phyloP scores from a whole-genome alignment of 2,329 filamentous ascomycete genomes.

The Penicillium sp. region DNA sequence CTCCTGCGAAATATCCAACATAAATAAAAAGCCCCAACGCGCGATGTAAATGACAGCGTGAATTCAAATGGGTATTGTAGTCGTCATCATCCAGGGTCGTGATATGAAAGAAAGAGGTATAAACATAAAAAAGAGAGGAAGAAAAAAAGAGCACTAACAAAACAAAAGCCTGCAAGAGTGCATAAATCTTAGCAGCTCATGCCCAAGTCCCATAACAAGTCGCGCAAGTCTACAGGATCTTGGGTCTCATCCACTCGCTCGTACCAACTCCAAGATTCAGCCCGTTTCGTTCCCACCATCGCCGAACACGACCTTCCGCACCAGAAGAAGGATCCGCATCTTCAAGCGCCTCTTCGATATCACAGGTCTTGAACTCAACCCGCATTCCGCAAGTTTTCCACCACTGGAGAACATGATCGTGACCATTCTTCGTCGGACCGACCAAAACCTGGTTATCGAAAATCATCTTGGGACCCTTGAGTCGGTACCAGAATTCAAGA shows the following conservation, averaged over 20 bases:
- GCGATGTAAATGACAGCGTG: constrained; percentile 12
- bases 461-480: constrained; percentile 74
- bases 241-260: constrained; percentile 86
- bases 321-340: constrained; percentile 68
- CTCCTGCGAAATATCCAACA: background rate
- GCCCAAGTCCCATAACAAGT: constrained; percentile 2
- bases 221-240: constrained; percentile 58
- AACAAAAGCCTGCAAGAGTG: background rate
- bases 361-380: constrained; percentile 92
- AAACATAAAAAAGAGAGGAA: constrained; percentile 1
- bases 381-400: constrained; percentile 73
- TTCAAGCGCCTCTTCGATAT: constrained; percentile 92
- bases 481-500: constrained; percentile 76
- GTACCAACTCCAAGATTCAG: constrained; percentile 79
- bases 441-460: constrained; percentile 84
- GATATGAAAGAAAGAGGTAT: constrained; percentile 3
- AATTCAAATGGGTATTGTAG: constrained; percentile 27
- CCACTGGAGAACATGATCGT: constrained; percentile 85
- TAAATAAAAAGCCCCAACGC: background rate
- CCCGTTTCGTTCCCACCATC: constrained; percentile 87
- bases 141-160: too few species aligned
- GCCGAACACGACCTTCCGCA: constrained; percentile 70
- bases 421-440: constrained; percentile 82
- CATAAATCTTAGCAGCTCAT: constrained; percentile 1
- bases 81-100: constrained; percentile 21